Conservation (phyloP, 1,284 basidiomycete species). For the Ceratobasidium sp. region DNA sequence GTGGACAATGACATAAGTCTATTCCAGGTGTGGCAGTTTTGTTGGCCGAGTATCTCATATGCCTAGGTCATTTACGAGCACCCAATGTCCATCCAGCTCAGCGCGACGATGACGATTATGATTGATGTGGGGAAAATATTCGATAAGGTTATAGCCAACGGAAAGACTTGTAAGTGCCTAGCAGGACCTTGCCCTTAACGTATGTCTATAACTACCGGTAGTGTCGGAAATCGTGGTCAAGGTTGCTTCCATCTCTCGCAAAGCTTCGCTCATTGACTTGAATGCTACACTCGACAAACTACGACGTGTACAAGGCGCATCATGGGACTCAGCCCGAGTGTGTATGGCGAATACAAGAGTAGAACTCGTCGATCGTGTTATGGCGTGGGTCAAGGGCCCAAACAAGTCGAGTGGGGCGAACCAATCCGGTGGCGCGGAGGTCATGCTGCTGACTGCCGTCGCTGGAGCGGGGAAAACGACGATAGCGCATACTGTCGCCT, state of each 20-base stretch:
- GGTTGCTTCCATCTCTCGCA: too few relatives aligned
- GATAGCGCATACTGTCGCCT: slow-evolving; percentile 50
- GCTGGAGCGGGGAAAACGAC: slow-evolving; percentile 50
- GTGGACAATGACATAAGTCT: background rate
- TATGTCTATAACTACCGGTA: background rate
- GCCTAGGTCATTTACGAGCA: background rate
- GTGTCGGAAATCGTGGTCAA: background rate
- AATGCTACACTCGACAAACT: slow-evolving; percentile 14
- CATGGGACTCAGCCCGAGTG: slow-evolving; percentile 15
- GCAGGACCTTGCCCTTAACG: background rate
- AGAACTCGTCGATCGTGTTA: background rate
- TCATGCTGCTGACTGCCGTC: slow-evolving; percentile 47
- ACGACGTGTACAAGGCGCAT: slow-evolving; percentile 1
- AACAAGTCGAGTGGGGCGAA: background rate
- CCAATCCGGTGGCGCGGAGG: background rate
- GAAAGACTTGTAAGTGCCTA: background rate
- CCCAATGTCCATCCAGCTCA: background rate
- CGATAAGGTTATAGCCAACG: background rate
- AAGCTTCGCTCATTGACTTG: background rate
- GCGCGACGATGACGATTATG: background rate
- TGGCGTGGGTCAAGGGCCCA: background rate
- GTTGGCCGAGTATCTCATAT: background rate
- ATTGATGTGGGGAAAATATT: too few relatives aligned
- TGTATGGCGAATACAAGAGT: slow-evolving; percentile 8
- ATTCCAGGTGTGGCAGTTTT: background rate